Evolutionary conservation across 495 filamentous ascomycete species (phyloP).

Genomic region (Penicillium angulare): DNA sequence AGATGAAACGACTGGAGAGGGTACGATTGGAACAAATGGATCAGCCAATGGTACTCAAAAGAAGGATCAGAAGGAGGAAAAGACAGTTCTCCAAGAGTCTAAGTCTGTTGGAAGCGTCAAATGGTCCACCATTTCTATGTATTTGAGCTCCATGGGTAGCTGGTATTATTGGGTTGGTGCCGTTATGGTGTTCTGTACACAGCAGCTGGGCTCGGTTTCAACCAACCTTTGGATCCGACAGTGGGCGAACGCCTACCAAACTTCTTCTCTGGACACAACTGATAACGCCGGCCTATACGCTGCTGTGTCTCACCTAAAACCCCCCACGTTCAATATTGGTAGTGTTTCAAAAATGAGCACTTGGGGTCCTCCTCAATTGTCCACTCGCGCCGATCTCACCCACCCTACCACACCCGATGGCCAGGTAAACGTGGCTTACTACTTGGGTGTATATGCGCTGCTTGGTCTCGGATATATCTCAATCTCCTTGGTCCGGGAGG

Average conservation of each 20-base stretch:
- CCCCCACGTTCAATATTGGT: constrained; percentile 41
- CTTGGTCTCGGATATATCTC: constrained; percentile 72
- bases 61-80: constrained; percentile 40
- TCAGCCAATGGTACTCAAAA: constrained; percentile 18
- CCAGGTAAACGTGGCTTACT: constrained; percentile 78
- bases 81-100: constrained; percentile 60
- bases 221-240: constrained; percentile 92
- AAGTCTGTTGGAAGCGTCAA: constrained; percentile 86
- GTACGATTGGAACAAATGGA: constrained; percentile 31
- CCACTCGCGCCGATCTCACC: neutral
- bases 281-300: constrained; percentile 39
- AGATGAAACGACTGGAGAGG: constrained; percentile 30
- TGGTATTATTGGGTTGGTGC: constrained; percentile 93
- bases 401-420: constrained; percentile 18
- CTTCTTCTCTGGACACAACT: constrained; percentile 17
- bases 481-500: constrained; percentile 76
- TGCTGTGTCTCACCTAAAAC: constrained; percentile 38
- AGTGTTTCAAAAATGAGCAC: constrained; percentile 36
- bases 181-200: constrained; percentile 66
- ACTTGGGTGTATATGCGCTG: constrained; percentile 76
- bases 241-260: constrained; percentile 71
- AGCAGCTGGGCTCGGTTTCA: constrained; percentile 80
- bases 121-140: constrained; percentile 78
- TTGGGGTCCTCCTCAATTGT: constrained; percentile 28
- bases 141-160: constrained; percentile 82